A percentile compares a stretch with the other conserved stretches of the same genome.
These are phyloP conservation scores for Coemansia sp. DNA, from an alignment of 192 early-diverging fungal genomes.

Conservation along the genomic window DNA sequence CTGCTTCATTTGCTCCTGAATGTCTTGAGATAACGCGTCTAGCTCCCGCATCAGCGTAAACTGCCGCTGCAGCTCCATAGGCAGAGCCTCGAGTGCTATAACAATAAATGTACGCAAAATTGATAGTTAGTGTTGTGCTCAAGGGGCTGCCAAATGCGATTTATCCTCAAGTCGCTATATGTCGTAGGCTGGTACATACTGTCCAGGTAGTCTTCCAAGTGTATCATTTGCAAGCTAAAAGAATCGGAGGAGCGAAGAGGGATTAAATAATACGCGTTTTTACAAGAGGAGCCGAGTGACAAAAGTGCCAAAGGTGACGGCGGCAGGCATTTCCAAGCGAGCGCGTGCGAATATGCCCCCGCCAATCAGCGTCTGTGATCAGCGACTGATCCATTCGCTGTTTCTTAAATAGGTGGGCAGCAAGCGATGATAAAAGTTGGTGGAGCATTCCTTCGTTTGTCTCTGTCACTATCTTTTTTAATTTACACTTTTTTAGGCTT, in stretches of 20 bases:
- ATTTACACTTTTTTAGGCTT: background rate
- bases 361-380: too few relatives aligned
- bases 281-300: too few relatives aligned
- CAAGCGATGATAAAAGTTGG: too few relatives aligned
- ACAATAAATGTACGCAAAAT: background rate
- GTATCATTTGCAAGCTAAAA: conserved; percentile 54
- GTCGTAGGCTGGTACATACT: conserved; percentile 42
- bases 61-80: conserved; percentile 74
- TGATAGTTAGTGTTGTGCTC: background rate
- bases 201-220: conserved; percentile 91
- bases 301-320: too few relatives aligned
- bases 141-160: conserved; percentile 23
- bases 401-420: too few relatives aligned
- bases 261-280: too few relatives aligned
- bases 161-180: conserved; percentile 10
- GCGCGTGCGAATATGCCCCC: too few relatives aligned
- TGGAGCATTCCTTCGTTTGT: background rate
- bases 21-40: conserved; percentile 68
- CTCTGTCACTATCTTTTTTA: background rate
- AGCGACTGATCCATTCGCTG: too few relatives aligned
- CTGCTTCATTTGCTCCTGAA: conserved; percentile 63
- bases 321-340: too few relatives aligned
- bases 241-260: too few relatives aligned
- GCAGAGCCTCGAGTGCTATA: conserved; percentile 70
- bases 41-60: conserved; percentile 94